Base-by-base conservation (phyloP, 1,284 basidiomycete genomes). In the Naganishia sp. region DNA sequence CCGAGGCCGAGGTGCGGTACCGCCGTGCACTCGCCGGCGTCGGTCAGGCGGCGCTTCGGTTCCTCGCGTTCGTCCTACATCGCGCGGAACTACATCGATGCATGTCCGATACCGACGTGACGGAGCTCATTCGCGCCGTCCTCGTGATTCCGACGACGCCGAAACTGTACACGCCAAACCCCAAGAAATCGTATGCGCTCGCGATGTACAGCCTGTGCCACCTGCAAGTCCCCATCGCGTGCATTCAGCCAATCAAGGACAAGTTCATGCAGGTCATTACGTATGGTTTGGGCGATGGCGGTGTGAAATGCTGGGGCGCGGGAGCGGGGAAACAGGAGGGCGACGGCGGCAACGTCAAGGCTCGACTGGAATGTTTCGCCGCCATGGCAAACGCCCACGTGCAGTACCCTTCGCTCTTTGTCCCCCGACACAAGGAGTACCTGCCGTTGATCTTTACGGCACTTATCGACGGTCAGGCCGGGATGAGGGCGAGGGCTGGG, bases 111-210 rank as follows among this genome's bases (percentile, higher is more conserved):
- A 75, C 74, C 52, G 78, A 81, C 63, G 61, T 80, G 7, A 70
- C 71, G 31, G 42, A 72, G 0, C 64, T 81, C 3, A 72, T 81
- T 23, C 73, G 76, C 13, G 71, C 72, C 18, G 72, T 79, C 25
- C 68, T 80, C 60, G 55, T 72, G 15, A 78, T 81, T 33, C 75
- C 77, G 16, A 71, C 73, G 21, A 76, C 77, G 1, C 75, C 77
- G 0, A 72, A 70, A 33, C 68, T 77, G 11, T 77, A 75, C 6
- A 79, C 76, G 0, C 77, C 78, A 2, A 77, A 74, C 46, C 75
- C 78, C 1, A 80, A 80, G 68, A 72, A 76, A n/a, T 77, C 79
- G 2, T 79, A 79, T 65, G 73, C 71, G n/a, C 71, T 75, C 15
- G 72, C 78, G 9, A 73, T 80, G 65, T 63, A 74, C 42, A 67